Conservation (phyloP, 495 filamentous ascomycete species). For the Achaetomiella virescens region DNA sequence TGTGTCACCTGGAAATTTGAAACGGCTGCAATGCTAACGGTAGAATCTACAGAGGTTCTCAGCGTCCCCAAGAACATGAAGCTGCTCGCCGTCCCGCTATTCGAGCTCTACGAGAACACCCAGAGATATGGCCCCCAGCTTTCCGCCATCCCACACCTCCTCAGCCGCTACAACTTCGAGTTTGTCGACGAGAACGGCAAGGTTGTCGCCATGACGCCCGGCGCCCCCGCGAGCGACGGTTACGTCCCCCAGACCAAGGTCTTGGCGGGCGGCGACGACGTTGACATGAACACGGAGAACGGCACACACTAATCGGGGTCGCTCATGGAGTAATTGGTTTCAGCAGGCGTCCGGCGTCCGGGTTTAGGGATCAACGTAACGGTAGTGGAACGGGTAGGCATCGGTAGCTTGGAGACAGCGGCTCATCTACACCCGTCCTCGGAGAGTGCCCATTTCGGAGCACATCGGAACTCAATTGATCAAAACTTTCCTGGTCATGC, state of each 20-base stretch:
- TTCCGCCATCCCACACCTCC: slow-evolving; percentile 87
- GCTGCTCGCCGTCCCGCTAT: slow-evolving; percentile 88
- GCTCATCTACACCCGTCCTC: not conserved
- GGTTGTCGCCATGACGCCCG: slow-evolving; percentile 80
- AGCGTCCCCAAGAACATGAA: slow-evolving; percentile 99
- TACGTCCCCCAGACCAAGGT: slow-evolving; percentile 64
- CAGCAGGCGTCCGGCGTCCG: slow-evolving; percentile 13
- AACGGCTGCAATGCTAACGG: slow-evolving; percentile 16
- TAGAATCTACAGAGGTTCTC: slow-evolving; percentile 64
- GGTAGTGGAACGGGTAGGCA: not conserved
- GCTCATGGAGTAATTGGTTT: not conserved
- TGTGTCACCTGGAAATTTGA: not conserved
- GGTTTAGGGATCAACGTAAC: not conserved
- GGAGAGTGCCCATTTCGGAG: not conserved
- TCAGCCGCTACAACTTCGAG: slow-evolving; percentile 94
- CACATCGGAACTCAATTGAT: not conserved
- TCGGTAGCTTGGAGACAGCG: not conserved
- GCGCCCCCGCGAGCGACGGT: slow-evolving; percentile 41
- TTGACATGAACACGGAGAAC: slow-evolving; percentile 42
- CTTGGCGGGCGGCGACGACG: slow-evolving; percentile 66
- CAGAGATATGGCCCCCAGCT: slow-evolving; percentile 91
- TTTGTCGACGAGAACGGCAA: slow-evolving; percentile 94
- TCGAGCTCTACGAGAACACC: slow-evolving; percentile 97
- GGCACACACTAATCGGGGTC: slow-evolving; percentile 17
- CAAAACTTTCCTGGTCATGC: slow-evolving; percentile 24